phyloP scores from a whole-genome alignment of 148 eudicot species.

The Heliamphora exappendiculata region DNA sequence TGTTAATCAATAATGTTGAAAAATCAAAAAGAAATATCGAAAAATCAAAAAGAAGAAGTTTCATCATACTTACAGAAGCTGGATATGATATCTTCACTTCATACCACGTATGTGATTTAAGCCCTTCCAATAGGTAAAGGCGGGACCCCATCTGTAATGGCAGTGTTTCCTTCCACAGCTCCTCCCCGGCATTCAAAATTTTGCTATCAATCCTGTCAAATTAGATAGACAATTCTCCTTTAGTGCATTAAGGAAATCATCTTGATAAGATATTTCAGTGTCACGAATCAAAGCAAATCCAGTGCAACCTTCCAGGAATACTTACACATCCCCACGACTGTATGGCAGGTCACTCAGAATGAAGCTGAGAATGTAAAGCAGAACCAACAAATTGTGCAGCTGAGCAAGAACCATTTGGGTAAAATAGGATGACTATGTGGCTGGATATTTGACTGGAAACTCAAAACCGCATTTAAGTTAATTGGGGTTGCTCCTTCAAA shows the following conservation, averaged over 20 bases:
- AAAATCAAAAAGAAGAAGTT: slow-evolving; percentile 13
- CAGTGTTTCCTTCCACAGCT: slow-evolving; percentile 58
- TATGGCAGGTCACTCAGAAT: slow-evolving; percentile 8
- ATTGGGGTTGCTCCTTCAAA: background rate
- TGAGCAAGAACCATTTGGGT: background rate
- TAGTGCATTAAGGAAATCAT: background rate
- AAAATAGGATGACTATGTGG: background rate
- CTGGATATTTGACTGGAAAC: background rate
- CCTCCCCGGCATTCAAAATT: slow-evolving; percentile 60
- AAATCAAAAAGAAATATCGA: background rate
- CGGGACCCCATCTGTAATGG: slow-evolving; percentile 65
- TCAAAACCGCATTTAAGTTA: background rate
- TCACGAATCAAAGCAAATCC: background rate
- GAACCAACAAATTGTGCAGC: background rate
- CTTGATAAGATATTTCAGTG: background rate
- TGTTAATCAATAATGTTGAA: slow-evolving; percentile 21
- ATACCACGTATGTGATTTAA: slow-evolving; percentile 61
- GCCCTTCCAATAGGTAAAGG: slow-evolving; percentile 56
- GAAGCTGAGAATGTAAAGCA: background rate
- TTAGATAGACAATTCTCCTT: background rate
- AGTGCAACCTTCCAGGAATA: background rate
- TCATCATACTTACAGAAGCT: slow-evolving; percentile 65
- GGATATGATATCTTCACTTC: slow-evolving; percentile 99
- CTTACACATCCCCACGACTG: slow-evolving; percentile 1
- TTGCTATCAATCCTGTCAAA: slow-evolving; percentile 30